A percentile compares a stretch with the other conserved stretches of the same genome.
phyloP scores from a whole-genome alignment of 2,329 filamentous ascomycete species.

The Clonostachys solani region DNA sequence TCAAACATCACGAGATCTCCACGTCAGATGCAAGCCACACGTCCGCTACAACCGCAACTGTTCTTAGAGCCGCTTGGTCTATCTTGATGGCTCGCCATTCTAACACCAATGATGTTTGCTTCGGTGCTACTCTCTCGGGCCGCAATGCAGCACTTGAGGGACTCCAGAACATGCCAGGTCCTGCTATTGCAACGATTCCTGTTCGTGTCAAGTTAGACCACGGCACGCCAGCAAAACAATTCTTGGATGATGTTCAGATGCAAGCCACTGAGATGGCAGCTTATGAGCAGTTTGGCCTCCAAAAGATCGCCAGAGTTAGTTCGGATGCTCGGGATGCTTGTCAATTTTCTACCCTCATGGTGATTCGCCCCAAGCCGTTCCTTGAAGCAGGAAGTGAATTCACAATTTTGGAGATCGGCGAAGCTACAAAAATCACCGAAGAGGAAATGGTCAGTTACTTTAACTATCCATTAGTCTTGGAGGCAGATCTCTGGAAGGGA shows the following conservation, averaged over 20 bases:
- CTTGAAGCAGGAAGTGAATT: not conserved
- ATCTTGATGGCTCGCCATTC: slow-evolving; percentile 16
- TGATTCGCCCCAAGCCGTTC: slow-evolving; percentile 3
- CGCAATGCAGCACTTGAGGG: slow-evolving; percentile 7
- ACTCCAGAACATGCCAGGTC: slow-evolving; percentile 6
- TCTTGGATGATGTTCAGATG: slow-evolving; percentile 1
- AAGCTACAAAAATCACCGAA: slow-evolving; percentile 1
- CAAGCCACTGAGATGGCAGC: slow-evolving; percentile 6
- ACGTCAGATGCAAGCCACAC: not conserved
- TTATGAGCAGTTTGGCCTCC: slow-evolving; percentile 11
- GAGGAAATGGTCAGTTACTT: slow-evolving; percentile 7
- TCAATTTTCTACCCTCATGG: slow-evolving; percentile 9
- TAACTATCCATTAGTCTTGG: slow-evolving; percentile 1
- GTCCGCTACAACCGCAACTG: slow-evolving; percentile 6
- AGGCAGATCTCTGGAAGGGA: not conserved
- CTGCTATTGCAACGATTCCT: slow-evolving; percentile 9
- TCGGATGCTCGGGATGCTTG: slow-evolving; percentile 4
- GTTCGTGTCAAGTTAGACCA: slow-evolving; percentile 3
- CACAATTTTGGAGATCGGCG: not conserved
- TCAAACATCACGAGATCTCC: not conserved
- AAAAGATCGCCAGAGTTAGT: slow-evolving; percentile 8
- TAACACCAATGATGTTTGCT: slow-evolving; percentile 18
- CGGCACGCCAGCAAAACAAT: slow-evolving; percentile 4
- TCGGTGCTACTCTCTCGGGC: slow-evolving; percentile 11
- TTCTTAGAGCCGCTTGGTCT: slow-evolving; percentile 5